phyloP scores from a whole-genome alignment of 176 grass and related monocot species.

The Thalia dealbata region DNA sequence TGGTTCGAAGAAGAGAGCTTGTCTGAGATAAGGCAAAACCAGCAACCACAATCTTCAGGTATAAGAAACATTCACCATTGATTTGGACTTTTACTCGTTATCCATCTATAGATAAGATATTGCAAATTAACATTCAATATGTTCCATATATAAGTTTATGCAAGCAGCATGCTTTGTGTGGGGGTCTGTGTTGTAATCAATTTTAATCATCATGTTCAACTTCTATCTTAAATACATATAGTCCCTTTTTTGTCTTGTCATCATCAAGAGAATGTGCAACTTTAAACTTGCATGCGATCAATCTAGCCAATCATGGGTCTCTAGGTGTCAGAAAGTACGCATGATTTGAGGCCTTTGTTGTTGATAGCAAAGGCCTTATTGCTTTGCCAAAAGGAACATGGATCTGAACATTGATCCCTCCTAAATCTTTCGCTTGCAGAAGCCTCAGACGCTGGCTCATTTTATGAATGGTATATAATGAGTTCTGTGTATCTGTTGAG shows the following conservation, averaged over 20 bases:
- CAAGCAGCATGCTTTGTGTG: background rate
- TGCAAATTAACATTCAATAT: background rate
- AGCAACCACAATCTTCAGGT: slow-evolving; percentile 34
- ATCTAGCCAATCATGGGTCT: no score
- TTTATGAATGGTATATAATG: background rate
- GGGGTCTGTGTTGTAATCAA: background rate
- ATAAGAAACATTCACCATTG: slow-evolving; percentile 22
- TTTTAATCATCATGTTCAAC: background rate
- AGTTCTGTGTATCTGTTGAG: background rate
- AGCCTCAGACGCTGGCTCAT: no score
- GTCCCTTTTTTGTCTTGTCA: background rate
- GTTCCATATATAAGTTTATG: background rate
- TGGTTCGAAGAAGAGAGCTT: slow-evolving; percentile 79
- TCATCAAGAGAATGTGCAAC: no score
- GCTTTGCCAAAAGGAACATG: no score
- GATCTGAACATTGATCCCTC: no score
- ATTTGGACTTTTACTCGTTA: background rate
- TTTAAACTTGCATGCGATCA: no score
- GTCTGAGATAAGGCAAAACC: slow-evolving; percentile 30
- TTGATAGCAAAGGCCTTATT: no score
- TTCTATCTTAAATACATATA: background rate
- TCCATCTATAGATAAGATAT: background rate
- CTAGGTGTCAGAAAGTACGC: no score
- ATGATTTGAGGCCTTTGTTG: no score
- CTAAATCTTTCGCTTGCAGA: no score